Conservation (phyloP, 2,329 filamentous ascomycete species). For the Fusarium sp. region DNA sequence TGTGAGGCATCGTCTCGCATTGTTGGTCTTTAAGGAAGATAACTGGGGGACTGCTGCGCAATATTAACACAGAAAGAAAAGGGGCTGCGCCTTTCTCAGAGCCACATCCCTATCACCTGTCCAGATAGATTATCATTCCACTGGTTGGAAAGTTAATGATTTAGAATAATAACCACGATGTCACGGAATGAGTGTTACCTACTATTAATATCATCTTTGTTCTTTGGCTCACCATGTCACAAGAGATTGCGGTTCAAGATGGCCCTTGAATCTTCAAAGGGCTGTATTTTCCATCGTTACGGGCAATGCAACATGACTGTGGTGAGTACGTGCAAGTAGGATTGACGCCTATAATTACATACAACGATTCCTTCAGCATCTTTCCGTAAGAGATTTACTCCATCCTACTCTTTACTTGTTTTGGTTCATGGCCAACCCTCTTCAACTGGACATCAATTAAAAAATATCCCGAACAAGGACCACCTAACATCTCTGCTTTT, state of each 20-base stretch:
- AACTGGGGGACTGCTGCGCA: constrained; percentile 67
- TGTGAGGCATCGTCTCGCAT: constrained; percentile 83
- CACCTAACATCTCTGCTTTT: constrained; percentile 2
- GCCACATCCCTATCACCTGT: neutral
- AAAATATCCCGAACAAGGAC: neutral
- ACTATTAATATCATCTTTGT: neutral
- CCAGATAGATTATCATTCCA: neutral
- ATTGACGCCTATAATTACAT: constrained; percentile 42
- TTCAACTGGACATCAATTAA: neutral
- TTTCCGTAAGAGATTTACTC: constrained; percentile 2
- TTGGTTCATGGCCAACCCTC: constrained; percentile 2
- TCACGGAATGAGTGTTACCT: too few species aligned
- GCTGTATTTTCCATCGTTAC: constrained; percentile 28
- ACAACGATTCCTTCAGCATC: constrained; percentile 13
- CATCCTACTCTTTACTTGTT: constrained; percentile 10
- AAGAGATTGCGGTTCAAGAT: neutral
- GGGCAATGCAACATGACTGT: constrained; percentile 26
- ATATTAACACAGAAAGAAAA: constrained; percentile 18
- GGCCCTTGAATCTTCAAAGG: constrained; percentile 11
- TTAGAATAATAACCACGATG: constrained; percentile 25
- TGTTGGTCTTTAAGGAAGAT: constrained; percentile 90
- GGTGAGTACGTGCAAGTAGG: constrained; percentile 18
- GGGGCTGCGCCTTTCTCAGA: neutral
- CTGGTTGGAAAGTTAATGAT: neutral
- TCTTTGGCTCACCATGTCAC: neutral